Conservation (phyloP, 257 asterid species). For the Ocimum tenuiflorum region DNA sequence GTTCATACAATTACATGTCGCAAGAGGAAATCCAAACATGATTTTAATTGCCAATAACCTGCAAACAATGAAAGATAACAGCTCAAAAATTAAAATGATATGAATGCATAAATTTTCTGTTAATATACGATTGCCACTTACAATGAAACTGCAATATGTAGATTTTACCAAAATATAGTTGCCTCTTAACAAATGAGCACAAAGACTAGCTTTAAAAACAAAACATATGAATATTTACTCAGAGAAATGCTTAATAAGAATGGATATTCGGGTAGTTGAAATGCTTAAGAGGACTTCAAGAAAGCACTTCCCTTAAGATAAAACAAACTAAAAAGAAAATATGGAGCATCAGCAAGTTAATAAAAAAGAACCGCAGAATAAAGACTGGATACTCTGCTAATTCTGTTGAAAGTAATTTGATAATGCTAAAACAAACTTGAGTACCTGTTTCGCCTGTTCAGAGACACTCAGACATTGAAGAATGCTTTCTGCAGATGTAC, state of each 20-base stretch:
- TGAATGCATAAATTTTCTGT: too few species aligned
- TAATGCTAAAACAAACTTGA: constrained; percentile 5
- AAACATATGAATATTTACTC: background rate
- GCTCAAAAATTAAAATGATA: too few species aligned
- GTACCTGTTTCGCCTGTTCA: constrained; percentile 84
- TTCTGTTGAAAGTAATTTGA: background rate
- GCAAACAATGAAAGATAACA: constrained; percentile 18
- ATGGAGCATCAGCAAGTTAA: background rate
- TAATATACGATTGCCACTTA: too few species aligned
- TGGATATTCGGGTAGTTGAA: constrained; percentile 63
- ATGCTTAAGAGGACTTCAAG: constrained; percentile 53
- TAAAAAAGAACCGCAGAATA: background rate
- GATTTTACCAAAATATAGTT: background rate
- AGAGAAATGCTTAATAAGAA: constrained; percentile 30
- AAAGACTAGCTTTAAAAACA: background rate
- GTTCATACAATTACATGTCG: too few species aligned
- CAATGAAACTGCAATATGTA: too few species aligned
- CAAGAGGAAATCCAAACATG: constrained; percentile 57
- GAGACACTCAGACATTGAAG: constrained; percentile 62
- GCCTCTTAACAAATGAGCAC: background rate
- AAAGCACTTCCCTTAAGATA: constrained; percentile 64
- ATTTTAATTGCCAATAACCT: constrained; percentile 50
- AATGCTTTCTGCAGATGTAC: constrained; percentile 70
- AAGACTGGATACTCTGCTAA: background rate
- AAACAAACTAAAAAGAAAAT: constrained; percentile 16